Percentiles rank a stretch among this genome's conserved stretches.
Conservation (phyloP, 768 basidiomycete genomes). For the Boletus reticulatus region DNA sequence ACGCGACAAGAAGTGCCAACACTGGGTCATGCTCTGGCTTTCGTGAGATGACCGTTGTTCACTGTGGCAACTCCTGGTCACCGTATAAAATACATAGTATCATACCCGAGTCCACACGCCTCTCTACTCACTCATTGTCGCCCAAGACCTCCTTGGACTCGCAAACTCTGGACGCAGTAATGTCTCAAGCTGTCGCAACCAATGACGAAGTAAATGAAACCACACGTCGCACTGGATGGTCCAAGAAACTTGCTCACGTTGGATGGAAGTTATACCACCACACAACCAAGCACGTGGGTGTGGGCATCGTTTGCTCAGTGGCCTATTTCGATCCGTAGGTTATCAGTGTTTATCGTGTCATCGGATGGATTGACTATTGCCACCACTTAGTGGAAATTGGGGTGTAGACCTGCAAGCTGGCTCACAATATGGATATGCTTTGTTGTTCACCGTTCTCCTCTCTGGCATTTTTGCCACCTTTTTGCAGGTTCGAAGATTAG, state of each 20-base stretch:
- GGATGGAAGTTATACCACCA: slow-evolving; percentile 44
- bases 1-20: too few species aligned
- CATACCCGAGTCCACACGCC: background rate
- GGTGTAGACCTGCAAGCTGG: slow-evolving; percentile 88
- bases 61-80: too few species aligned
- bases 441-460: slow-evolving; percentile 83
- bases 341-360: background rate
- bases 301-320: slow-evolving; percentile 84
- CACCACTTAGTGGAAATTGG: slow-evolving; percentile 70
- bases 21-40: too few species aligned
- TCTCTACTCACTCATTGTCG: background rate
- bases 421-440: slow-evolving; percentile 77
- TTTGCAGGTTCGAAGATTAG: slow-evolving; percentile 52
- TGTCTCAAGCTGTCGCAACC: slow-evolving; percentile 9
- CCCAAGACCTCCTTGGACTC: background rate
- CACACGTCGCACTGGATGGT: slow-evolving; percentile 15
- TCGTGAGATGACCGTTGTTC: too few species aligned
- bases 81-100: background rate
- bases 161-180: slow-evolving; percentile 1
- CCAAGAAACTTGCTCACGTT: slow-evolving; percentile 17
- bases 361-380: background rate
- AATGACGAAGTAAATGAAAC: slow-evolving; percentile 3
- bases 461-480: slow-evolving; percentile 81
- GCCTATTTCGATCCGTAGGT: slow-evolving; percentile 88
- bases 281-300: slow-evolving; percentile 65